Conservation (phyloP, 805 yeast species). For the Metschnikowia kunwiensis region DNA sequence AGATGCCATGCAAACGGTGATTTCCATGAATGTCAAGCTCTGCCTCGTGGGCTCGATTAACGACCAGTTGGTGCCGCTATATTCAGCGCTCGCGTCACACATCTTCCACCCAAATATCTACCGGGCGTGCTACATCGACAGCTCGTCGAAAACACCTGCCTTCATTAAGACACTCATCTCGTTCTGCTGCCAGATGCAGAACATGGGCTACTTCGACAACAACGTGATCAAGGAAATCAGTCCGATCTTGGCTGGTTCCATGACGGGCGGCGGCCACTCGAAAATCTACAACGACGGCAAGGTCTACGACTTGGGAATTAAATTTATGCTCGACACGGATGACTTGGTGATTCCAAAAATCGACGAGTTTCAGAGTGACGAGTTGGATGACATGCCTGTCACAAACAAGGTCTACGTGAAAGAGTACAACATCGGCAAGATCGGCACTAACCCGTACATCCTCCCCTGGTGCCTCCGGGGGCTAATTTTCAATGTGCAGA, state of each 20-base stretch:
- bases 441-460: slow-evolving; percentile 77
- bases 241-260: slow-evolving; percentile 62
- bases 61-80: slow-evolving; percentile 91
- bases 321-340: slow-evolving; percentile 72
- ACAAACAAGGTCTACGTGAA: slow-evolving; percentile 36
- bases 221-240: slow-evolving; percentile 85
- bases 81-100: slow-evolving; percentile 81
- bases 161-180: slow-evolving; percentile 75
- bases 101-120: slow-evolving; percentile 85
- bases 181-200: slow-evolving; percentile 68
- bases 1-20: slow-evolving; percentile 60
- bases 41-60: slow-evolving; percentile 85
- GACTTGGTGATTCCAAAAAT: slow-evolving; percentile 44
- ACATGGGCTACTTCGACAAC: slow-evolving; percentile 78
- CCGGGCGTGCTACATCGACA: slow-evolving; percentile 86
- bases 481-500: slow-evolving; percentile 54
- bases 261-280: slow-evolving; percentile 96
- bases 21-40: slow-evolving; percentile 70
- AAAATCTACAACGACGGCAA: slow-evolving; percentile 78
- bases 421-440: slow-evolving; percentile 58
- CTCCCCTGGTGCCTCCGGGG: slow-evolving; percentile 94
- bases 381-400: slow-evolving; percentile 23
- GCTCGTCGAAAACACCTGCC: slow-evolving; percentile 69
- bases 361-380: not conserved
- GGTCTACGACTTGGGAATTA: slow-evolving; percentile 78